Conservation (phyloP, 192 early-diverging fungal species). For the Allomyces javanicus region DNA sequence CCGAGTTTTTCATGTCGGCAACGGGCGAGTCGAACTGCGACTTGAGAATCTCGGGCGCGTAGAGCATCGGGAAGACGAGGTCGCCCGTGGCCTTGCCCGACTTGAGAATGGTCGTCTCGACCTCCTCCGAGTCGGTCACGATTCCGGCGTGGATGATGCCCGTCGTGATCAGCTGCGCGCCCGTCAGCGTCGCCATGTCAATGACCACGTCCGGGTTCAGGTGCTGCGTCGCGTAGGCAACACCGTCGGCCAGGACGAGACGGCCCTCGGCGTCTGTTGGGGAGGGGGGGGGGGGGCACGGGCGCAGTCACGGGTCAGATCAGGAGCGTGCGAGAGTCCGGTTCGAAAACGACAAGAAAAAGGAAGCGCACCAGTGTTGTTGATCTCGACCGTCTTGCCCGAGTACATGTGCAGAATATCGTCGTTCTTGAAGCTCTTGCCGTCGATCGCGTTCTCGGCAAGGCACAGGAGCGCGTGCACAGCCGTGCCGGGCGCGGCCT, state of each 20-base stretch:
- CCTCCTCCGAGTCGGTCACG: slow-evolving; percentile 13
- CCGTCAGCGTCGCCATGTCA: slow-evolving; percentile 33
- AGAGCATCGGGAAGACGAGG: slow-evolving; percentile 18
- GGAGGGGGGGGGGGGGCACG: neutral
- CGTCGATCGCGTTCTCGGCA: slow-evolving; percentile 27
- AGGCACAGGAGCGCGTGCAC: slow-evolving; percentile 25
- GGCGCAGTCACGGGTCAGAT: no score
- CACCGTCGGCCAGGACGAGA: slow-evolving; percentile 23
- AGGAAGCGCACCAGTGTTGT: slow-evolving; percentile 27
- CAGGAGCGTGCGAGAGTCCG: no score
- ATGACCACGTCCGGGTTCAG: slow-evolving; percentile 21
- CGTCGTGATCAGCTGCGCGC: slow-evolving; percentile 27
- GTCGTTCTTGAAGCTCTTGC: slow-evolving; percentile 13
- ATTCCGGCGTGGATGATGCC: slow-evolving; percentile 25
- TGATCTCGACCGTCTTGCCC: slow-evolving; percentile 33
- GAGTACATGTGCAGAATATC: slow-evolving; percentile 22
- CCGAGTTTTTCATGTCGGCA: slow-evolving; percentile 30
- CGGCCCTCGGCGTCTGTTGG: slow-evolving; percentile 14
- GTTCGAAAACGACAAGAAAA: no score
- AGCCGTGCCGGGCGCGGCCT: slow-evolving; percentile 1
- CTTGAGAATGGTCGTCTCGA: slow-evolving; percentile 15
- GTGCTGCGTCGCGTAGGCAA: slow-evolving; percentile 25
- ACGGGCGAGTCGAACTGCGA: slow-evolving; percentile 13
- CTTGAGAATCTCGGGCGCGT: slow-evolving; percentile 15
- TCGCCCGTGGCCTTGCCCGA: slow-evolving; percentile 20